Conservation (phyloP, 2,329 filamentous ascomycete genomes). For the Pyrenochaeta sp. region DNA sequence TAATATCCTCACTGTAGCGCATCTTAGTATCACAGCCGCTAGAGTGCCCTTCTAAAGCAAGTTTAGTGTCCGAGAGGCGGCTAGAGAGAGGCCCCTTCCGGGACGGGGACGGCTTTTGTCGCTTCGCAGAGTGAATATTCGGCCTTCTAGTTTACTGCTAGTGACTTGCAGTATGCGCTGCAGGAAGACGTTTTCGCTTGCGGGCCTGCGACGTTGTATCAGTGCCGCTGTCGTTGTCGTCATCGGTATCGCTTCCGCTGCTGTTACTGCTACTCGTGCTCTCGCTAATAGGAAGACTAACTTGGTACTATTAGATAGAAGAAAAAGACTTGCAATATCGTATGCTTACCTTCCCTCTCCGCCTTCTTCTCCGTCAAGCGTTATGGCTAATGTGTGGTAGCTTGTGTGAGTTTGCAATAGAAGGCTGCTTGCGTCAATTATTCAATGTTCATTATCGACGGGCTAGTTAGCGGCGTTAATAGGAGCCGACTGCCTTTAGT, state of each 20-base stretch:
- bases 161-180: constrained; percentile 1
- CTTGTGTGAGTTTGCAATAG: background rate
- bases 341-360: background rate
- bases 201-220: constrained; percentile 10
- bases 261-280: constrained; percentile 15
- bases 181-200: constrained; percentile 16
- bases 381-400: background rate
- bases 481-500: constrained; percentile 11
- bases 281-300: constrained; percentile 7
- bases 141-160: constrained; percentile 11
- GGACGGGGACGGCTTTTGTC: constrained; percentile 1
- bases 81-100: background rate
- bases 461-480: constrained; percentile 14
- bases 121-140: constrained; percentile 7
- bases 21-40: background rate
- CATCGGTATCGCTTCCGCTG: constrained; percentile 7
- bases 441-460: constrained; percentile 14
- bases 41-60: background rate
- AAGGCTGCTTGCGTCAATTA: constrained; percentile 10
- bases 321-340: background rate
- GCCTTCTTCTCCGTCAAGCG: background rate
- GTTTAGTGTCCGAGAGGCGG: background rate
- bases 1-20: background rate
- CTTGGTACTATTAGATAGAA: background rate
- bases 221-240: constrained; percentile 7